Evolutionary conservation across 441 rosid genomes (phyloP), one percentile per base, ranked within the genome.

Genomic region (Gossypium trilobum): DNA sequence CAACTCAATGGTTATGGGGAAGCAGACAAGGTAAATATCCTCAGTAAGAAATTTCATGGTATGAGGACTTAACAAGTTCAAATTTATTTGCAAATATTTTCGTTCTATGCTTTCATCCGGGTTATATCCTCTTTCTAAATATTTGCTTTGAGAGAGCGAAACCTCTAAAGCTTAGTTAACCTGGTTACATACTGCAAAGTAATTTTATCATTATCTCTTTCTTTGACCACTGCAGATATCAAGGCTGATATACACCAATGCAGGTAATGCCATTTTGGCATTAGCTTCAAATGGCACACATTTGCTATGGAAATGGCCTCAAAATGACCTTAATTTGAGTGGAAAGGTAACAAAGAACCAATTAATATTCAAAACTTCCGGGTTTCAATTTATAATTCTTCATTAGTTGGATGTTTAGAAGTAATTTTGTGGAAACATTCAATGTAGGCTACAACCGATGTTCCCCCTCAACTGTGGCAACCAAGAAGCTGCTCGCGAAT

Each of bases 301-400:
- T 74, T 81, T 81, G 51, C 79, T 86, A 2, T 86, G 90, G 90
- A 86, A 84, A 73, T 86, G 88, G 90, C 56, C 56, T 36, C 82
- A 61, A 64, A 84, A 81, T 51, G 77, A 68, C 65, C 81, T 79
- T 55, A 77, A 80, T 60, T 81, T 75, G 79, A 80, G 74, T 1
- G 83, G 79, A 74, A 83, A 80, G 88, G 88, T 84, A 70, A 29
- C 13, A 72, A n/a, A 31, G 6, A 70, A 70, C 55, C 36, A 57
- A 22, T 6, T 9, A 52, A 17, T 68, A 4, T 23, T 51, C 9
- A 9, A 69, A 54, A 5, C 2, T 54, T 69, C 36, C 51, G 19
- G 9, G 33, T 57, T 57, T 46, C 66, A 22, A 5, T 48, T 22
- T 31, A 31, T 31, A 31, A 31, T 31, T 36, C 19, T 59, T 52